Percentiles rank a stretch among this genome's conserved stretches.
Conservation (phyloP, 495 filamentous ascomycete genomes). For the Tetracladium marchalianum region DNA sequence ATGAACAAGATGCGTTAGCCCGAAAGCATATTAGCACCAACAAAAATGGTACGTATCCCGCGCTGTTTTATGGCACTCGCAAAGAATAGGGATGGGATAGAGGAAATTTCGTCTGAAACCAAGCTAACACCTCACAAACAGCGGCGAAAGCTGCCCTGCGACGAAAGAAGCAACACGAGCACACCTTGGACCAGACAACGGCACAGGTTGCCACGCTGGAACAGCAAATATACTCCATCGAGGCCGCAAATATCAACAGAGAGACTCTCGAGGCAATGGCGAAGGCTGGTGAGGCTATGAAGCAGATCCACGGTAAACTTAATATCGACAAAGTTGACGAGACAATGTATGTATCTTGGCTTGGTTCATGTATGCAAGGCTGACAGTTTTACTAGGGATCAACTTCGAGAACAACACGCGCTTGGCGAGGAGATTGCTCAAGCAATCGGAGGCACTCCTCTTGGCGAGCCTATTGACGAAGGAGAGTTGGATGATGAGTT, state of each 20-base stretch:
- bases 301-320: conserved; percentile 79
- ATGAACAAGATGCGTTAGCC: conserved; percentile 86
- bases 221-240: conserved; percentile 92
- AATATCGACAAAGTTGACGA: conserved; percentile 88
- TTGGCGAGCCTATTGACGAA: conserved; percentile 73
- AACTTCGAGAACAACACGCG: conserved; percentile 83
- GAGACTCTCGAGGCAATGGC: conserved; percentile 94
- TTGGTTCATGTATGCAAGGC: conserved; percentile 16
- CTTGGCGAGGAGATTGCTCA: conserved; percentile 85
- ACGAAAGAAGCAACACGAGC: conserved; percentile 89
- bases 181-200: conserved; percentile 79
- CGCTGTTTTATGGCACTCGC: background rate
- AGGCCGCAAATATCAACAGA: conserved; percentile 96
- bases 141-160: conserved; percentile 85
- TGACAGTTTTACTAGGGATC: conserved; percentile 52
- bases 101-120: background rate
- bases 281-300: conserved; percentile 79
- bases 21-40: conserved; percentile 83
- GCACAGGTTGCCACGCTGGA: conserved; percentile 87
- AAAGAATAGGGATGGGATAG: background rate
- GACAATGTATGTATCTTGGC: conserved; percentile 65
- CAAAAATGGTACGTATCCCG: conserved; percentile 63
- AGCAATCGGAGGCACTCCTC: conserved; percentile 63
- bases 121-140: conserved; percentile 29
- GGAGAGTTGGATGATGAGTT: conserved; percentile 73